A percentile compares a stretch with the other conserved stretches of the same genome.
Conservation (phyloP, 768 basidiomycete species). For the Tricholoma saponaceum region DNA sequence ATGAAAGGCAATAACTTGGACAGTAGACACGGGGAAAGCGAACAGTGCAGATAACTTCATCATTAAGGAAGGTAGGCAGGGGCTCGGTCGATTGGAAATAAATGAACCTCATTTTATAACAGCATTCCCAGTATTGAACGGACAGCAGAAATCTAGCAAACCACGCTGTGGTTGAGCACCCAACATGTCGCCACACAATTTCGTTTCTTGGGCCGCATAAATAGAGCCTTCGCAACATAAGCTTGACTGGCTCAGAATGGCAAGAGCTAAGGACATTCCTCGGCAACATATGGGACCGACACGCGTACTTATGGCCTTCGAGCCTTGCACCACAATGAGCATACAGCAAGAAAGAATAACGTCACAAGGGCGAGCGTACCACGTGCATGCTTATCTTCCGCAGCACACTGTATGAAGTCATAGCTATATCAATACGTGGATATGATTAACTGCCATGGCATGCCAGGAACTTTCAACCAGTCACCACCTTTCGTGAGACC, state of each 20-base stretch:
- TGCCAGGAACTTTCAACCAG: background rate
- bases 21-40: constrained; percentile 2
- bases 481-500: constrained; percentile 2
- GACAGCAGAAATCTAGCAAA: background rate
- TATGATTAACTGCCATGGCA: background rate
- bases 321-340: constrained; percentile 5
- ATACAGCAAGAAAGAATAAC: constrained; percentile 4
- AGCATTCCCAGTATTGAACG: background rate
- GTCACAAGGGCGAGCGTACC: constrained; percentile 7
- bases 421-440: background rate
- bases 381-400: constrained; percentile 9
- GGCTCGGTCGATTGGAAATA: background rate
- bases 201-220: background rate
- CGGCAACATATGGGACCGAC: background rate
- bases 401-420: constrained; percentile 2
- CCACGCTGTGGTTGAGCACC: background rate
- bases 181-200: background rate
- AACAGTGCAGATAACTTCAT: constrained; percentile 14
- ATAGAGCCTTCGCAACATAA: background rate
- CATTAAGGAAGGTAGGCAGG: background rate
- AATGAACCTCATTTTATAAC: background rate
- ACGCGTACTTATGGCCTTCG: background rate
- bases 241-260: background rate
- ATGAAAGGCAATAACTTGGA: constrained; percentile 41
- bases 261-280: background rate